Evolutionary conservation across 108 stramenopile species (phyloP).

Genomic region (Nitzschia putrida): DNA sequence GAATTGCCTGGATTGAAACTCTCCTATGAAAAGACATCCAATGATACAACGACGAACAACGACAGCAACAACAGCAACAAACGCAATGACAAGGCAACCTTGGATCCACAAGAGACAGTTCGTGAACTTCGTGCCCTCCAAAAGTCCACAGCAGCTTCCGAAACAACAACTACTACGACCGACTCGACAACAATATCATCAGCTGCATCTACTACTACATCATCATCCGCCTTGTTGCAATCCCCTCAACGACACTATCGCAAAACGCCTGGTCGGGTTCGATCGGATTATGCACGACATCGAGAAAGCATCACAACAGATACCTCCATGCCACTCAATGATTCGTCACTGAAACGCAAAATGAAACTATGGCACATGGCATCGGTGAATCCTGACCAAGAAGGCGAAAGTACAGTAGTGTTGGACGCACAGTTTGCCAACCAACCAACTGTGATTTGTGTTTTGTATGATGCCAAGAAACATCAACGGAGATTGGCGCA

Average conservation of each 20-base stretch:
- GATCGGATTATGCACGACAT: background rate
- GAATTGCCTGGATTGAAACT: background rate
- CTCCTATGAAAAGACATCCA: background rate
- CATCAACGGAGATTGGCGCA: constrained; percentile 12
- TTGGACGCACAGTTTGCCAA: constrained; percentile 26
- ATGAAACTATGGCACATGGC: constrained; percentile 22
- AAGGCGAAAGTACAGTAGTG: background rate
- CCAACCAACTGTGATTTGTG: constrained; percentile 20
- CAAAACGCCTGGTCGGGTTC: background rate
- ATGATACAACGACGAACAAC: background rate
- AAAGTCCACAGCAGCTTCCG: background rate
- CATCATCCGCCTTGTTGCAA: background rate
- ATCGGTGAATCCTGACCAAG: background rate
- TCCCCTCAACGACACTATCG: background rate
- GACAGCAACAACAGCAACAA: background rate
- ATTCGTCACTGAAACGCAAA: constrained; percentile 9
- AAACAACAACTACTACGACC: background rate
- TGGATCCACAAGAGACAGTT: constrained; percentile 15
- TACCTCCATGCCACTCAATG: background rate
- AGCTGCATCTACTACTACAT: too few species aligned
- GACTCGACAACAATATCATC: background rate
- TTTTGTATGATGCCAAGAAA: constrained; percentile 11
- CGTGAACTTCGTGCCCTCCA: background rate
- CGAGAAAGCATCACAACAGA: background rate
- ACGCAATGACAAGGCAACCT: constrained; percentile 6